These are phyloP conservation scores for Friedmanniomyces simplex DNA, from an alignment of 495 filamentous ascomycete species.

Conservation along the genomic window DNA sequence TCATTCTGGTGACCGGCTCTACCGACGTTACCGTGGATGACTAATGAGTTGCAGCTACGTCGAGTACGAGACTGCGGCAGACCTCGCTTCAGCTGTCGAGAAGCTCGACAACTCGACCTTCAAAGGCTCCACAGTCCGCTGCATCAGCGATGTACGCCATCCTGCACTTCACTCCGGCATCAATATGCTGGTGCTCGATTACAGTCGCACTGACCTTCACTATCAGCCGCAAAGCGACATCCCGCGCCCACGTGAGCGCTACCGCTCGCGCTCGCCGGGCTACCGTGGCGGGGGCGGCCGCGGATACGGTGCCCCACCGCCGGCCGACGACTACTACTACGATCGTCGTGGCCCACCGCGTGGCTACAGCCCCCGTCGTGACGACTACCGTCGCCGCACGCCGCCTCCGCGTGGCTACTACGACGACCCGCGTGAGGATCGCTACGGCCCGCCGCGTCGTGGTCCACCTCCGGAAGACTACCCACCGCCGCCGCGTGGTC, in stretches of 20 bases:
- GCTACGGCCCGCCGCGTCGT: conserved; percentile 61
- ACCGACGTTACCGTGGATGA: background rate
- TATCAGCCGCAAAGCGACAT: conserved; percentile 57
- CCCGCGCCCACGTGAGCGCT: conserved; percentile 53
- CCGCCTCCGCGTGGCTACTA: conserved; percentile 71
- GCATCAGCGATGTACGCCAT: conserved; percentile 68
- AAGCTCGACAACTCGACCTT: conserved; percentile 88
- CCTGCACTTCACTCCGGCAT: background rate
- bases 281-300: conserved; percentile 45
- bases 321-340: conserved; percentile 48
- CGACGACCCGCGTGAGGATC: conserved; percentile 60
- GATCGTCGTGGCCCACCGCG: conserved; percentile 68
- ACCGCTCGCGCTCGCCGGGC: conserved; percentile 64
- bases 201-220: background rate
- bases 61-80: conserved; percentile 86
- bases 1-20: background rate
- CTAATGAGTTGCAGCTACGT: conserved; percentile 62
- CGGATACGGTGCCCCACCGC: conserved; percentile 48
- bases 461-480: conserved; percentile 65
- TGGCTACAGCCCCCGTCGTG: conserved; percentile 67
- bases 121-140: conserved; percentile 74
- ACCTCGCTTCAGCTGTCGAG: conserved; percentile 81
- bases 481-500: conserved; percentile 44
- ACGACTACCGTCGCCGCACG: conserved; percentile 79
- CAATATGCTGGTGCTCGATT: background rate